Evolutionary conservation across 805 yeast species (phyloP).

Genomic region (Myxozyma neotropica): DNA sequence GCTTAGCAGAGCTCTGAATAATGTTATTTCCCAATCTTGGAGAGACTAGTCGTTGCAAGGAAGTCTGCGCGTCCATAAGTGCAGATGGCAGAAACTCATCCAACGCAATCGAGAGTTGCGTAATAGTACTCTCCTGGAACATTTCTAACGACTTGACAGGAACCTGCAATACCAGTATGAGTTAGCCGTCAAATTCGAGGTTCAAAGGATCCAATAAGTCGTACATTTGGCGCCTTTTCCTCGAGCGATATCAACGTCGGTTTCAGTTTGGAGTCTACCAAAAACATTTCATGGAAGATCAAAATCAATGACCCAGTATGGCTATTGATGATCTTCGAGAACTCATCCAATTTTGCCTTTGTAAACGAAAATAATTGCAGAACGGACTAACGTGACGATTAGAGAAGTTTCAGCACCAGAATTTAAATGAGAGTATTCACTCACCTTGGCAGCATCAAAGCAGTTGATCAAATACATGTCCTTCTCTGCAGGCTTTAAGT

Average conservation of each 20-base stretch:
- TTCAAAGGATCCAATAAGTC: too few species aligned
- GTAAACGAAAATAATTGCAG: conserved; percentile 29
- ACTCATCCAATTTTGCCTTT: conserved; percentile 20
- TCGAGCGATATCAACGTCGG: conserved; percentile 14
- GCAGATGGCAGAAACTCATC: conserved; percentile 45
- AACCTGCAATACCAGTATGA: not conserved
- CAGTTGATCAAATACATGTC: conserved; percentile 44
- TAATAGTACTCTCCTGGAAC: conserved; percentile 15
- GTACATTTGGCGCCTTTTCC: conserved; percentile 16
- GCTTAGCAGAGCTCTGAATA: conserved; percentile 38
- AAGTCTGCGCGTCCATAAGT: conserved; percentile 38
- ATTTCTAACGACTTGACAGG: conserved; percentile 3
- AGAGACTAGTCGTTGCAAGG: conserved; percentile 41
- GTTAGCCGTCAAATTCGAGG: not conserved
- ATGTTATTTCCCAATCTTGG: conserved; percentile 42
- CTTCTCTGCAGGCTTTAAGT: conserved; percentile 39
- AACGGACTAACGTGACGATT: conserved; percentile 8
- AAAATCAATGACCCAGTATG: conserved; percentile 9
- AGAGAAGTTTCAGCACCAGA: not conserved
- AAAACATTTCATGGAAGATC: conserved; percentile 18
- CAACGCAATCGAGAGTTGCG: conserved; percentile 35
- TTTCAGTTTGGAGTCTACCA: conserved; percentile 20
- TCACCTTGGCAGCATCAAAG: conserved; percentile 42
- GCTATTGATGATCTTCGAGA: not conserved
- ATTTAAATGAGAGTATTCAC: conserved; percentile 16